phyloP scores from a whole-genome alignment of 2,329 filamentous ascomycete species.

The Lizonia empirigonia region DNA sequence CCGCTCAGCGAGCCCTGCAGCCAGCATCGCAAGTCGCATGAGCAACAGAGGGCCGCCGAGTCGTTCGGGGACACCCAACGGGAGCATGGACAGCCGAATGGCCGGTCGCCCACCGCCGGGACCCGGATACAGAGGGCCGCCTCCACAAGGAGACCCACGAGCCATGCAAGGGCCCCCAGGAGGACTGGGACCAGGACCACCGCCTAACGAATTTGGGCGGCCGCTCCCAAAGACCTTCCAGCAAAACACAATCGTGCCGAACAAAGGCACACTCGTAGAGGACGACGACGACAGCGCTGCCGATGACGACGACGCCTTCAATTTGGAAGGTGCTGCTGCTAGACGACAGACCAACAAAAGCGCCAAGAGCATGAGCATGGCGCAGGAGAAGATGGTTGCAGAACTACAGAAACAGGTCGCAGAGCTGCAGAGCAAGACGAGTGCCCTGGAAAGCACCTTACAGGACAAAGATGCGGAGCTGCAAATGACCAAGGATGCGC shows the following conservation, averaged over 20 bases:
- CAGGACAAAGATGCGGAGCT: conserved; percentile 75
- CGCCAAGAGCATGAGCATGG: conserved; percentile 41
- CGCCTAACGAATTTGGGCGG: conserved; percentile 67
- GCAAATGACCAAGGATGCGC: conserved; percentile 62
- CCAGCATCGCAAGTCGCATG: conserved; percentile 61
- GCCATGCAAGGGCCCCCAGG: conserved; percentile 52
- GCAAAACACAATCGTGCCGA: conserved; percentile 94
- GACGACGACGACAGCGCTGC: conserved; percentile 69
- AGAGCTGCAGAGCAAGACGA: conserved; percentile 75
- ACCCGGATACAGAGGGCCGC: conserved; percentile 37
- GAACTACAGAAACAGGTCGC: conserved; percentile 81
- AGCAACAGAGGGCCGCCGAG: conserved; percentile 62
- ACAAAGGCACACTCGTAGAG: conserved; percentile 97
- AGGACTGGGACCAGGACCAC: conserved; percentile 31
- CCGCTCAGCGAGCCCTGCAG: conserved; percentile 68
- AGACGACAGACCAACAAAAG: conserved; percentile 54
- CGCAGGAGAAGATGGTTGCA: conserved; percentile 58
- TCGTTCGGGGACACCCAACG: conserved; percentile 61
- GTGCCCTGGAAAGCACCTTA: conserved; percentile 70
- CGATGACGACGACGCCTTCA: conserved; percentile 65
- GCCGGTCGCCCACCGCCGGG: conserved; percentile 47
- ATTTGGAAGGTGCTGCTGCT: conserved; percentile 56
- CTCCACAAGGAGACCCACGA: conserved; percentile 53
- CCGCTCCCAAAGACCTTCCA: conserved; percentile 89
- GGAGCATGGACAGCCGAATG: conserved; percentile 59